Conservation (phyloP, 2,329 filamentous ascomycete species). For the Fusarium setosum region DNA sequence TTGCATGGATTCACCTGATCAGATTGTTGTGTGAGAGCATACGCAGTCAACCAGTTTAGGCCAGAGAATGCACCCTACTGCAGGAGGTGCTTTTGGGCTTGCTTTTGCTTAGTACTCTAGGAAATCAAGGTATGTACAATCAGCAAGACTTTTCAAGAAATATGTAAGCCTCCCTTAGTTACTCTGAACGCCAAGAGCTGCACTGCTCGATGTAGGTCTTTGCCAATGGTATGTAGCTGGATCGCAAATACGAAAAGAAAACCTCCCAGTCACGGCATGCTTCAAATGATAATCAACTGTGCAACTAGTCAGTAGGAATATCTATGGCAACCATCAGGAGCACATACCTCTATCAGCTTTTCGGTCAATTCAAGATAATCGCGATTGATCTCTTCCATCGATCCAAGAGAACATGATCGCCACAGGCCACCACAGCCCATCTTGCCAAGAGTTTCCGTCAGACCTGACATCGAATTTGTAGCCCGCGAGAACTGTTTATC, state of each 20-base stretch:
- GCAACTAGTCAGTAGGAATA: neutral
- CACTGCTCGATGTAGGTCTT: neutral
- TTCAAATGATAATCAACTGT: slow-evolving; percentile 12
- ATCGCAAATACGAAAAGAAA: neutral
- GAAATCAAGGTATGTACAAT: neutral
- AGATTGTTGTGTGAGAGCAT: neutral
- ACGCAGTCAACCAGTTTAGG: neutral
- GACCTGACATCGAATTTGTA: slow-evolving; percentile 58
- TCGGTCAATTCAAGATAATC: slow-evolving; percentile 64
- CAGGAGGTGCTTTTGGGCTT: neutral
- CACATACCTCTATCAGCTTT: slow-evolving; percentile 69
- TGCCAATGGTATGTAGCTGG: neutral
- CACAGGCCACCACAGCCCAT: slow-evolving; percentile 74
- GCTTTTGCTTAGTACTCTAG: neutral
- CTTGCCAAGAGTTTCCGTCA: slow-evolving; percentile 66
- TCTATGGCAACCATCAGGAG: neutral
- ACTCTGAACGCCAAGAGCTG: slow-evolving; percentile 5
- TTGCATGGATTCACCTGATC: neutral
- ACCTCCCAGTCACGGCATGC: neutral
- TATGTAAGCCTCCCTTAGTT: neutral
- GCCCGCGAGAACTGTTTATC: slow-evolving; percentile 62
- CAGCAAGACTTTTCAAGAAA: neutral
- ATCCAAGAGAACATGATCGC: slow-evolving; percentile 65
- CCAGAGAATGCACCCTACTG: neutral
- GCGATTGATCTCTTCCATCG: slow-evolving; percentile 47